Evolutionary conservation across 1,139 yeast species (phyloP), one percentile per base, ranked within the genome.

Genomic region (Pichia sp.): DNA sequence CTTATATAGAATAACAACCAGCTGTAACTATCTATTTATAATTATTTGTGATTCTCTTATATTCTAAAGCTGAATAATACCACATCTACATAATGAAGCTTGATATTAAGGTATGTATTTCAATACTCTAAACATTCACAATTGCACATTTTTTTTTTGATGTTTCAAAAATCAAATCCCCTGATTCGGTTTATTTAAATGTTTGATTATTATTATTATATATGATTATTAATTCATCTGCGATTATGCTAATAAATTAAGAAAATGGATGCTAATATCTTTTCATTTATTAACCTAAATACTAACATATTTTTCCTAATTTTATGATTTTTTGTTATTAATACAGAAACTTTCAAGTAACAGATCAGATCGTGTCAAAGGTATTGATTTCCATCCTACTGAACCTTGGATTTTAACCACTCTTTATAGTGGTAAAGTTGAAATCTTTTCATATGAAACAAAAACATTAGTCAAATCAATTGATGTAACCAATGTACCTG

Each of bases 401-500:
- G 98, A 92, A 65, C 97, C 98, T 45, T 92, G 98, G 97, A 81
- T 86, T 45, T 73, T 87, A 60, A 82, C 92, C 45, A 87, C 96
- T 11, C 71, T 86, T 49, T 89, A 87, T 65, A 82, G 89, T 49
- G 96, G 89, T 54, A 80, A 73, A 65, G 81, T 87, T 47, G 97
- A 90, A 67, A 87, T 92, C 61, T 87, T 95, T 95, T 85, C 95
- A 46, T 87, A 86, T 60, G 96, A 89, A 57, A 87, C 97, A 43
- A 76, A 77, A 52, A 63, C 79, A 20, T 70, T 78, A 36, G 81
- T 83, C 52, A 78, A 80, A 62, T 70, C 85, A 10, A 76, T 84
- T 57, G 96, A 90, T 62, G 97, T 90, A 45, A 83, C 97, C 25
- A 94, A 87, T 55, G 79, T 90, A 52, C 99, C 99, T 4, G 94